Percentiles rank a stretch among this genome's conserved stretches.
Evolutionary conservation across 75 land plant species (phyloP).

Genomic region (Pinus albicaulis): DNA sequence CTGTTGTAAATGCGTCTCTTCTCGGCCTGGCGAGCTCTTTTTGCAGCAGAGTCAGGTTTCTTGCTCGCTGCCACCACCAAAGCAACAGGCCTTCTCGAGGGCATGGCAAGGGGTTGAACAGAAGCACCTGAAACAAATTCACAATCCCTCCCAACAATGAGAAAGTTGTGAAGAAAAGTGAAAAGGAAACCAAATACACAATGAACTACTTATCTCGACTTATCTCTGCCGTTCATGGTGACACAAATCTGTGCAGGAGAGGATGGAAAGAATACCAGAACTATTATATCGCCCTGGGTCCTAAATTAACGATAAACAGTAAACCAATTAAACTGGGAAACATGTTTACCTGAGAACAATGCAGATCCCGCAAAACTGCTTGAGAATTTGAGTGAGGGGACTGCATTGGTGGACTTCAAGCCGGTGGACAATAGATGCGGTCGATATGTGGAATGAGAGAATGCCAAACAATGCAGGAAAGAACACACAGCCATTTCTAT

Average conservation of each 20-base stretch:
- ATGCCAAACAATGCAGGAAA: too few relatives aligned
- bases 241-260: too few relatives aligned
- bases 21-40: conserved; percentile 87
- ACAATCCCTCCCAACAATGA: not conserved
- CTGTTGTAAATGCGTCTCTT: conserved; percentile 81
- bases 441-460: not conserved
- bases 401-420: not conserved
- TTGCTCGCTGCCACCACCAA: conserved; percentile 60
- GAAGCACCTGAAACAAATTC: conserved; percentile 5
- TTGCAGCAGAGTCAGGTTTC: conserved; percentile 78
- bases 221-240: too few relatives aligned
- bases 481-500: conserved; percentile 5
- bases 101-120: not conserved
- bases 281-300: too few relatives aligned
- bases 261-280: too few relatives aligned
- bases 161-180: not conserved
- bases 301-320: not conserved
- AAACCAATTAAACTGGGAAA: not conserved
- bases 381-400: not conserved
- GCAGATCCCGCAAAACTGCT: not conserved
- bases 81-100: conserved; percentile 16
- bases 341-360: not conserved
- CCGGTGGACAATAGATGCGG: not conserved
- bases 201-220: too few relatives aligned
- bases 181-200: not conserved